These are phyloP conservation scores for Cymbidium sinense DNA, from an alignment of 106 monocot species.

Conservation along the genomic window DNA sequence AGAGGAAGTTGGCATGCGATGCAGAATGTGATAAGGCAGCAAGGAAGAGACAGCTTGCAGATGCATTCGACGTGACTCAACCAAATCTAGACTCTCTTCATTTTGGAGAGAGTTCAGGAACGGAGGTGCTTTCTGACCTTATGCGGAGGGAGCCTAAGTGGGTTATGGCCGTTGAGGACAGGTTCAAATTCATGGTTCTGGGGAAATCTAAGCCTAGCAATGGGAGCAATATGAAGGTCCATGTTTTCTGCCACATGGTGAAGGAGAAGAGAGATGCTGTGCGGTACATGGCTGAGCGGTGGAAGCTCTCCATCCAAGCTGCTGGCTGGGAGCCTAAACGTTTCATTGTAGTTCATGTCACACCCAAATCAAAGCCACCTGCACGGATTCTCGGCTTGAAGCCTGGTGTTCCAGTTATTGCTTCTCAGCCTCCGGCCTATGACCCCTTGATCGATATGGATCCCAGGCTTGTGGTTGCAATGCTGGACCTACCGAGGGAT, in stretches of 20 bases:
- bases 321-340: constrained; percentile 91
- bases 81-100: constrained; percentile 73
- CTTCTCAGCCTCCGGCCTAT: constrained; percentile 33
- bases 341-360: constrained; percentile 65
- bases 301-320: constrained; percentile 73
- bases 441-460: constrained; percentile 85
- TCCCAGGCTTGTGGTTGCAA: constrained; percentile 77
- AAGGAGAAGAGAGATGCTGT: constrained; percentile 85
- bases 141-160: constrained; percentile 87
- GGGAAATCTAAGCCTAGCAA: constrained; percentile 43
- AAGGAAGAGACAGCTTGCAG: constrained; percentile 73
- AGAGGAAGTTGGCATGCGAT: constrained; percentile 81
- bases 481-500: constrained; percentile 80
- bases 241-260: constrained; percentile 57
- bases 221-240: constrained; percentile 31
- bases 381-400: constrained; percentile 50
- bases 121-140: constrained; percentile 58
- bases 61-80: constrained; percentile 73
- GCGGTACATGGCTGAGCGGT: constrained; percentile 65
- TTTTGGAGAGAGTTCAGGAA: constrained; percentile 65
- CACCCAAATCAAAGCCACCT: constrained; percentile 73
- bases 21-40: constrained; percentile 86
- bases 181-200: constrained; percentile 86
- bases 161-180: constrained; percentile 80
- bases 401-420: constrained; percentile 36